Evolutionary conservation across 2,329 filamentous ascomycete species (phyloP).

Genomic region (Fusarium guadeloupense): DNA sequence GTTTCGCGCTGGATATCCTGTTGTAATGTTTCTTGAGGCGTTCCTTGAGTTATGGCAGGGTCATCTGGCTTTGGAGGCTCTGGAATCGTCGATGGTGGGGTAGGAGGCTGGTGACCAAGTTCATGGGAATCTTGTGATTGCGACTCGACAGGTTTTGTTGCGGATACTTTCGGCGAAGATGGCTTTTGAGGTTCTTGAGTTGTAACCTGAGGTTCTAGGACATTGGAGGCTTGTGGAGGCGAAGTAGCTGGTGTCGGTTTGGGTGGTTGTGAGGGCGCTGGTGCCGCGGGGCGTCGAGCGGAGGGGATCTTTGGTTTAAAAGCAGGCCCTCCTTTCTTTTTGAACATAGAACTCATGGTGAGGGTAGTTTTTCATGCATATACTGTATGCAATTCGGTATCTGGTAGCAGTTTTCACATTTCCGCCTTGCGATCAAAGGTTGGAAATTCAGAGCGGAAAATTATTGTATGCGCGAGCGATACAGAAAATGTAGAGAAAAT

Average conservation of each 20-base stretch:
- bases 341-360: constrained; percentile 73
- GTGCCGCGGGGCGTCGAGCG: constrained; percentile 59
- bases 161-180: not conserved
- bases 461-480: constrained; percentile 27
- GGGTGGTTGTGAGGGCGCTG: constrained; percentile 41
- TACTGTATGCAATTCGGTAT: constrained; percentile 14
- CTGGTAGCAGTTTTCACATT: constrained; percentile 31
- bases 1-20: not conserved
- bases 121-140: constrained; percentile 17
- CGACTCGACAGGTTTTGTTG: constrained; percentile 4
- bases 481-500: constrained; percentile 44
- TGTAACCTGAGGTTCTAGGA: constrained; percentile 16
- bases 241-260: constrained; percentile 29
- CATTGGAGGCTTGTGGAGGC: constrained; percentile 22
- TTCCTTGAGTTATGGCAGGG: not conserved
- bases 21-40: not conserved
- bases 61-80: constrained; percentile 26
- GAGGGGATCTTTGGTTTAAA: constrained; percentile 76
- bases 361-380: constrained; percentile 18
- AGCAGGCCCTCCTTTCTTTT: constrained; percentile 68
- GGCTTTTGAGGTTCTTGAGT: constrained; percentile 6
- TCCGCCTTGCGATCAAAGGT: constrained; percentile 9
- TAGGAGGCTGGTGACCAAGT: constrained; percentile 30
- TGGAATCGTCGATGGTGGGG: constrained; percentile 37
- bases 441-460: constrained; percentile 25